Percentiles rank a stretch among this genome's conserved stretches.
These are phyloP conservation scores for Aotearoamyces nothofagi DNA, from an alignment of 2,329 filamentous ascomycete species.

Conservation along the genomic window DNA sequence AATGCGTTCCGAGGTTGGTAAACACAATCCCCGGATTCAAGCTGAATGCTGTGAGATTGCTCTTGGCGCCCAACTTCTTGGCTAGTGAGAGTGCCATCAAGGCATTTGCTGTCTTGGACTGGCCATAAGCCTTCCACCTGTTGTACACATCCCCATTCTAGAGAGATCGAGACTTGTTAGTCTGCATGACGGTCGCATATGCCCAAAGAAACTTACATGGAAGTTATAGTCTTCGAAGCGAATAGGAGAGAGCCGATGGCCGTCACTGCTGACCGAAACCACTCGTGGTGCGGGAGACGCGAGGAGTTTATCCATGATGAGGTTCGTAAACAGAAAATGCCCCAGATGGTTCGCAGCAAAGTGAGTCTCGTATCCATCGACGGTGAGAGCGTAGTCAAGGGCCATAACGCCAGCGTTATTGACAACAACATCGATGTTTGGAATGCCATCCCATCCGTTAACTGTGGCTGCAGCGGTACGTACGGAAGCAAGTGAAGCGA, in stretches of 20 bases:
- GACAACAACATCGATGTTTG: conserved; percentile 24
- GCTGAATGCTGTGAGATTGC: too few relatives aligned
- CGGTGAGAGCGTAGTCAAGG: conserved; percentile 2
- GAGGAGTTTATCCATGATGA: too few relatives aligned
- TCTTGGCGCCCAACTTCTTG: conserved; percentile 3
- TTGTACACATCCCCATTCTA: too few relatives aligned
- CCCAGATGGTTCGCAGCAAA: conserved; percentile 7
- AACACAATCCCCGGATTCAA: too few relatives aligned
- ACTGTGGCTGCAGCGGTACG: conserved; percentile 21
- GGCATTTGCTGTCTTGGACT: conserved; percentile 26
- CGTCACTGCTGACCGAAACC: conserved; percentile 24
- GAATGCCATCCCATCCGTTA: too few relatives aligned
- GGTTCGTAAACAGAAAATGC: conserved; percentile 9
- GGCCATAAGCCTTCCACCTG: conserved; percentile 25
- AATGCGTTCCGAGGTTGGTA: too few relatives aligned
- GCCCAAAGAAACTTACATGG: conserved; percentile 5
- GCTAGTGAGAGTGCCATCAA: conserved; percentile 9
- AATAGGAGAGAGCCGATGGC: conserved; percentile 21
- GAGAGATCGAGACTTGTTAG: conserved; percentile 13
- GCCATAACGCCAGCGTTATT: conserved; percentile 11
- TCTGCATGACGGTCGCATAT: conserved; percentile 5
- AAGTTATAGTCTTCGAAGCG: conserved; percentile 23
- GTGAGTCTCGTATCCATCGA: conserved; percentile 6
- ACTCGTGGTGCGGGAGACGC: too few relatives aligned
- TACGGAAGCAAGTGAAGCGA: conserved; percentile 18